Evolutionary conservation across 306 rosid species (phyloP).

Genomic region (apple (Malus domestica)): DNA sequence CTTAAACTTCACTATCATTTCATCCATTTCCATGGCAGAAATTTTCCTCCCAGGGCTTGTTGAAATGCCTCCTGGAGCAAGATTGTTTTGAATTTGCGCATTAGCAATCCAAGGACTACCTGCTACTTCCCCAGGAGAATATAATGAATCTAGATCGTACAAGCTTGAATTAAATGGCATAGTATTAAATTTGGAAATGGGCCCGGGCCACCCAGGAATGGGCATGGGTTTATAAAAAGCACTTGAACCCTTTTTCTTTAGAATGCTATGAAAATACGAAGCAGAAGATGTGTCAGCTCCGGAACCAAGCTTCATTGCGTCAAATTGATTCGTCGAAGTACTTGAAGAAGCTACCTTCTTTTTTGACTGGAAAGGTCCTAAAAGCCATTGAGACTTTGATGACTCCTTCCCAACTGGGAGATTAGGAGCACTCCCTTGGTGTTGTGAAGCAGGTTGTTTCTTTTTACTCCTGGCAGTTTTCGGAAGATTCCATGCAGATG

Average conservation of each 20-base stretch:
- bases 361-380: slow-evolving; percentile 34
- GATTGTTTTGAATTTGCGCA: slow-evolving; percentile 14
- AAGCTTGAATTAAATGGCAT: slow-evolving; percentile 17
- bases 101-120: slow-evolving; percentile 33
- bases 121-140: slow-evolving; percentile 24
- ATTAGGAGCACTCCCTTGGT: slow-evolving; percentile 27
- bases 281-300: slow-evolving; percentile 33
- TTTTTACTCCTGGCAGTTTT: slow-evolving; percentile 30
- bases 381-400: slow-evolving; percentile 35
- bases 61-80: slow-evolving; percentile 23
- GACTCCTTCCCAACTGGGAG: slow-evolving; percentile 30
- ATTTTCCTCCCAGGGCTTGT: slow-evolving; percentile 18
- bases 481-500: slow-evolving; percentile 21
- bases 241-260: slow-evolving; percentile 21
- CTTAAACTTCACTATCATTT: slow-evolving; percentile 46
- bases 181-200: slow-evolving; percentile 12
- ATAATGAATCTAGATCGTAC: slow-evolving; percentile 16
- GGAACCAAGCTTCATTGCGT: slow-evolving; percentile 21
- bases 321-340: slow-evolving; percentile 30
- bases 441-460: slow-evolving; percentile 25
- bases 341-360: slow-evolving; percentile 31
- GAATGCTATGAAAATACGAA: slow-evolving; percentile 14
- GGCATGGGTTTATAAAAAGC: neutral
- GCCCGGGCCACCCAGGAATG: slow-evolving; percentile 8
- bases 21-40: slow-evolving; percentile 36